Evolutionary conservation across 768 basidiomycete genomes (phyloP).

Genomic region (Coprinopsis sp.): DNA sequence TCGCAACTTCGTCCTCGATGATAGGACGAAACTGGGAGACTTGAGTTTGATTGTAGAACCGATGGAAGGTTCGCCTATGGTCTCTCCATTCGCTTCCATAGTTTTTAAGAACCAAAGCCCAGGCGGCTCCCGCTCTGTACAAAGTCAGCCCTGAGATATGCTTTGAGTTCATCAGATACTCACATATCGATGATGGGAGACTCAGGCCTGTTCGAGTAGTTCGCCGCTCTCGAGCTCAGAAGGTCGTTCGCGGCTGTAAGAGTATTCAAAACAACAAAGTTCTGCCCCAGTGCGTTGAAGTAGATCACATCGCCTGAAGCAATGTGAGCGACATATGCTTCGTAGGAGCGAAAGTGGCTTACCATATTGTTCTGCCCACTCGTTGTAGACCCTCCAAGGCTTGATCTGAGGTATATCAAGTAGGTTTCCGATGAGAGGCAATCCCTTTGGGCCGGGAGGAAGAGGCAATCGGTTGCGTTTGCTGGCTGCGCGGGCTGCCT

Average conservation of each 20-base stretch:
- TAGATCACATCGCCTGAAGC: conserved; percentile 19
- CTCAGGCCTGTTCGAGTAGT: conserved; percentile 23
- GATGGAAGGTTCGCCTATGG: conserved; percentile 21
- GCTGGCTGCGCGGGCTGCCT: too few relatives aligned
- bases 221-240: conserved; percentile 23
- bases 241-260: conserved; percentile 21
- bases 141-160: background rate
- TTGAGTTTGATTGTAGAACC: conserved; percentile 19
- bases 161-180: background rate
- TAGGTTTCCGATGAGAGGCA: conserved; percentile 2
- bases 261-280: conserved; percentile 24
- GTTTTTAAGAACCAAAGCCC: conserved; percentile 18
- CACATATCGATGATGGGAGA: conserved; percentile 19
- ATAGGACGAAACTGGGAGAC: too few relatives aligned
- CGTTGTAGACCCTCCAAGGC: conserved; percentile 8
- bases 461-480: too few relatives aligned
- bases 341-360: background rate
- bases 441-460: conserved; percentile 6
- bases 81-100: conserved; percentile 25
- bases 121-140: conserved; percentile 18
- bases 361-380: conserved; percentile 1
- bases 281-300: conserved; percentile 22
- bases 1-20: too few relatives aligned
- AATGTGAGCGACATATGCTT: background rate
- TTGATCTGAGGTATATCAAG: background rate